phyloP scores from a whole-genome alignment of 305 asterid species.

The Solanum hybrid region DNA sequence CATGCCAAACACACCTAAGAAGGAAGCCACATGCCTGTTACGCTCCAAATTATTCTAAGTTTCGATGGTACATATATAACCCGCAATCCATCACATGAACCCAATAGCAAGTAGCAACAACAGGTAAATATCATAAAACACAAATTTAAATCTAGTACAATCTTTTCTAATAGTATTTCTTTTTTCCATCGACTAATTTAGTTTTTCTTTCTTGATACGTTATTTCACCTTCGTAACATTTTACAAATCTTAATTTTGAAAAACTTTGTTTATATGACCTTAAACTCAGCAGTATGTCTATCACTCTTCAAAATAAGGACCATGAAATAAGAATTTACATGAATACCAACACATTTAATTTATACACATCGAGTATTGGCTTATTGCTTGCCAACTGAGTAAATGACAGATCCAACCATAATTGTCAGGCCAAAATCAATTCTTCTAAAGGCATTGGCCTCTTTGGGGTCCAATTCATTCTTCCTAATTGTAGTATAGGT shows the following conservation, averaged over 20 bases:
- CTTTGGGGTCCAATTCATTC: not conserved
- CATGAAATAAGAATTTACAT: not conserved
- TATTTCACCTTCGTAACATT: not conserved
- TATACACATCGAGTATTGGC: not conserved
- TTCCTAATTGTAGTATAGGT: not conserved
- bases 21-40: not conserved
- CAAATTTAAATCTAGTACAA: not conserved
- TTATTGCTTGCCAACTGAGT: not conserved
- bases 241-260: not conserved
- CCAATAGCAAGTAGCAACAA: not conserved
- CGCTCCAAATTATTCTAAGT: not conserved
- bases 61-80: not conserved
- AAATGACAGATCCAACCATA: not conserved
- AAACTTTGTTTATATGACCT: not conserved
- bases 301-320: not conserved
- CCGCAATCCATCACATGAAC: not conserved
- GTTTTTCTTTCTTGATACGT: not conserved
- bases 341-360: not conserved
- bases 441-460: not conserved
- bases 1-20: not conserved
- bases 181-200: not conserved
- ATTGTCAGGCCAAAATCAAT: not conserved
- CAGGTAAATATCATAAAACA: not conserved
- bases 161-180: not conserved
- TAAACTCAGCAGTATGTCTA: not conserved